These are phyloP conservation scores for Deinandra increscens DNA, from an alignment of 129 eudicot species.

Conservation along the genomic window DNA sequence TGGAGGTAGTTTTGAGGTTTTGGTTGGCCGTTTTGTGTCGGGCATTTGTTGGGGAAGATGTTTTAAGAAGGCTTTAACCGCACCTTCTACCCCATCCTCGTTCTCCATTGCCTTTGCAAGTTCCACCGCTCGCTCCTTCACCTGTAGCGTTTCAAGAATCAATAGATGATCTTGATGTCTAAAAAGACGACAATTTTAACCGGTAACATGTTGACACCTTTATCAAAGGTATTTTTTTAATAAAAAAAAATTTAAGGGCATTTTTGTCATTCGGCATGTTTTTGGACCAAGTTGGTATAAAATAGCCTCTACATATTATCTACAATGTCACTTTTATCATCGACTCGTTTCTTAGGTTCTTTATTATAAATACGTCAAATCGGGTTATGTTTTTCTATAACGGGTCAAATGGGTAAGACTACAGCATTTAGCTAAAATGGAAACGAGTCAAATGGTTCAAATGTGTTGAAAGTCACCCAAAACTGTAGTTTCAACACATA, in stretches of 20 bases:
- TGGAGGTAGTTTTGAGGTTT: slow-evolving; percentile 25
- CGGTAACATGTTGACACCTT: not conserved
- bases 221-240: not conserved
- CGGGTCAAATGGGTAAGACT: not conserved
- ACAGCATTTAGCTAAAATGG: not conserved
- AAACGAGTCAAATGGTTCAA: not conserved
- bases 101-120: slow-evolving; percentile 91
- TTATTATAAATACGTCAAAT: not conserved
- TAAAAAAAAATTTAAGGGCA: not conserved
- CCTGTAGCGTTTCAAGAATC: slow-evolving; percentile 40
- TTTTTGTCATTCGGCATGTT: not conserved
- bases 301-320: not conserved
- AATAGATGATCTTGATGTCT: not conserved
- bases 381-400: not conserved
- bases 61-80: slow-evolving; percentile 80
- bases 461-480: not conserved
- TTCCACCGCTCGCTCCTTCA: slow-evolving; percentile 73
- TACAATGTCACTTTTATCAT: not conserved
- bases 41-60: slow-evolving; percentile 67
- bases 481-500: not conserved
- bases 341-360: not conserved
- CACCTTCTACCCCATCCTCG: slow-evolving; percentile 94
- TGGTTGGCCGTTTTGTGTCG: slow-evolving; percentile 34
- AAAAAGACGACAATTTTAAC: too few species aligned
- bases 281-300: not conserved